Base-by-base conservation (phyloP, 2,329 filamentous ascomycete species). In the Colletotrichum sp. region DNA sequence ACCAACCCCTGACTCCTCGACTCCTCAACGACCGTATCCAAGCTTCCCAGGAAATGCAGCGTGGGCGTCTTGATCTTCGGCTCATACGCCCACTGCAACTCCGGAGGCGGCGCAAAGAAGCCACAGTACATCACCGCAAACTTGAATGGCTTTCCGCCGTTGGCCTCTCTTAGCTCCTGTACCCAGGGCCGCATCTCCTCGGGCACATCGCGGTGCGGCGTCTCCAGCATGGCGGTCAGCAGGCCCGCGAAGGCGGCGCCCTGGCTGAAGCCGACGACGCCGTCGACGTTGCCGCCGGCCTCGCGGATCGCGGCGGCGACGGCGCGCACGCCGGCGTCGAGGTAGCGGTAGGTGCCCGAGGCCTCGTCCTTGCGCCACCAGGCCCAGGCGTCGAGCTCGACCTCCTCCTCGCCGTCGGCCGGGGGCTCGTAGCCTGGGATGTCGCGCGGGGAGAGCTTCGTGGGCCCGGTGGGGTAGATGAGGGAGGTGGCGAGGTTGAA, bases 21-120 rank as follows among this genome's bases (percentile, higher is more conserved):
- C 87, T 98, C 96, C 36, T 96, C 95, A 1, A 99, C 96, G 1
- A 98, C 95, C 4, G 94, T 95, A 86, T 98, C 96, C 79, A 98
- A 87, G 70, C 92, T 93, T 1, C 96, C 96, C 30, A 98, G 84
- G 79, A 96, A 94, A 86, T 98, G 95, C 85, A 98, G 83, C 77
- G 94, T 92, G 0, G 95, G 95, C 76, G 96, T 98, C 77, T 82
- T 84, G 75, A 98, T 93, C 82, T 90, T 89, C 18, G 95, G 95
- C 79, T 95, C 91, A 82, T 95, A 98, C 64, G 85, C 82, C 69
- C 91, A 95, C 52, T 84, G 83, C 82, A 98, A 93, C 57, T 90
- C 85, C 18, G 88, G 84, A 49, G 92, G 90, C 3, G 90, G 87
- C 1, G 94, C 92, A 44, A 88, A 90, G 82, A 98, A 98, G 0